Percentiles rank a stretch among this genome's conserved stretches.
phyloP scores from a whole-genome alignment of 1,139 yeast species.

The Candida gigantensis region DNA sequence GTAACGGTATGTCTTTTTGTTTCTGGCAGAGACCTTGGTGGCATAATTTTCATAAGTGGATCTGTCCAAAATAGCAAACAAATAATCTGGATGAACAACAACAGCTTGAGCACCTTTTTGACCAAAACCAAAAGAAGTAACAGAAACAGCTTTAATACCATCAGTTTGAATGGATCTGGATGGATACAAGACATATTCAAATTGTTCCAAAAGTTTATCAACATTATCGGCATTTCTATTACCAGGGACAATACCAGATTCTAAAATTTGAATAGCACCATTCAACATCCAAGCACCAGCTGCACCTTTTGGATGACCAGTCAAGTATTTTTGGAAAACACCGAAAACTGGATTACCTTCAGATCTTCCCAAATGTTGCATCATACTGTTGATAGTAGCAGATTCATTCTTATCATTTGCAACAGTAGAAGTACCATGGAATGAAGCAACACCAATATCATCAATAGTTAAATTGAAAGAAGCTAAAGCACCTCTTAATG shows the following conservation, averaged over 20 bases:
- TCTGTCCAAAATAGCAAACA: slow-evolving; percentile 78
- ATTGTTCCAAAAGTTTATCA: slow-evolving; percentile 79
- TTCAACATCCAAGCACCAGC: slow-evolving; percentile 99
- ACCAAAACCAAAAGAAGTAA: slow-evolving; percentile 98
- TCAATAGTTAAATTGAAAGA: slow-evolving; percentile 90
- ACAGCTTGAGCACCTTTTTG: slow-evolving; percentile 98
- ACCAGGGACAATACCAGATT: slow-evolving; percentile 96
- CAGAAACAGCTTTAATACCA: slow-evolving; percentile 95
- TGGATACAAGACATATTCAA: slow-evolving; percentile 89
- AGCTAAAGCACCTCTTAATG: slow-evolving; percentile 95
- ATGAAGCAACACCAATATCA: slow-evolving; percentile 95
- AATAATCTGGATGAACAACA: slow-evolving; percentile 89
- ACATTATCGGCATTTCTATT: slow-evolving; percentile 98
- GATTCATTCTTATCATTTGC: slow-evolving; percentile 99
- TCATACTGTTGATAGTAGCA: slow-evolving; percentile 85
- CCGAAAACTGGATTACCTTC: slow-evolving; percentile 98
- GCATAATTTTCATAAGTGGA: slow-evolving; percentile 69
- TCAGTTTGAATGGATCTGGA: slow-evolving; percentile 91
- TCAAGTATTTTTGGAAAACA: slow-evolving; percentile 97
- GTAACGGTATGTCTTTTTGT: slow-evolving; percentile 90
- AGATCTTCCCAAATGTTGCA: slow-evolving; percentile 92
- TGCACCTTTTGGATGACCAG: slow-evolving; percentile 99
- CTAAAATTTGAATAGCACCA: slow-evolving; percentile 93
- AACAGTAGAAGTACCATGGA: slow-evolving; percentile 98
- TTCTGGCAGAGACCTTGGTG: slow-evolving; percentile 72